phyloP scores from a whole-genome alignment of 805 yeast genomes.

The Phaffomyces antillensis region DNA sequence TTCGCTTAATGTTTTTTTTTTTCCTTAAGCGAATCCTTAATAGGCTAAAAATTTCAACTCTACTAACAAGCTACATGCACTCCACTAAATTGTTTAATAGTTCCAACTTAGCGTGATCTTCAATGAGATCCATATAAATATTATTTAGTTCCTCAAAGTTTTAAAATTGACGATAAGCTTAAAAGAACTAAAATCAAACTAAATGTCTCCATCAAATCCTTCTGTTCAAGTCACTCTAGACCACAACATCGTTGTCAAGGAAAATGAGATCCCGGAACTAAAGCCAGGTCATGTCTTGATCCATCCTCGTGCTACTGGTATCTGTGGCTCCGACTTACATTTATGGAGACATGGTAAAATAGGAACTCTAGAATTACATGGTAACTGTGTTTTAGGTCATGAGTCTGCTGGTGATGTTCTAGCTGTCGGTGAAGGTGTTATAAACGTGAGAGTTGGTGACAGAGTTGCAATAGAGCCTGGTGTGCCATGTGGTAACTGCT shows the following conservation, averaged over 20 bases:
- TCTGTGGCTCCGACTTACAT: conserved; percentile 59
- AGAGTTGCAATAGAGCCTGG: conserved; percentile 49
- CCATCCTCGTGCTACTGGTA: conserved; percentile 58
- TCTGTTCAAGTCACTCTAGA: conserved; percentile 44
- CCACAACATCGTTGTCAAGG: conserved; percentile 41
- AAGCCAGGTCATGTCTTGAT: conserved; percentile 49
- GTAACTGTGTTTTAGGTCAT: conserved; percentile 50
- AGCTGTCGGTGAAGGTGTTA: conserved; percentile 47
- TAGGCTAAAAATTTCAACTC: no score
- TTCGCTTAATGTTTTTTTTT: no score
- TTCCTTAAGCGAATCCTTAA: no score
- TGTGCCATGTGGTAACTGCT: conserved; percentile 39
- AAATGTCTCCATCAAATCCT: conserved; percentile 28
- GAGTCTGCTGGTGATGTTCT: conserved; percentile 65
- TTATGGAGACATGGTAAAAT: conserved; percentile 71
- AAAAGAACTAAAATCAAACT: not conserved
- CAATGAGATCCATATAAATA: no score
- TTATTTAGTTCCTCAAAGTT: no score
- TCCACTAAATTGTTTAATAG: no score
- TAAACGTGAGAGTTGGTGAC: conserved; percentile 49
- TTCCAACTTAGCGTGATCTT: no score
- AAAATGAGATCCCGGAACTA: conserved; percentile 50
- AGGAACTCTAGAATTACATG: conserved; percentile 43
- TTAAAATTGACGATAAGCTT: no score
- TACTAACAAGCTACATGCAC: no score